A percentile compares a stretch with the other conserved stretches of the same genome.
phyloP scores from a whole-genome alignment of 2,329 filamentous ascomycete genomes.

The Plectosphaerella plurivora region DNA sequence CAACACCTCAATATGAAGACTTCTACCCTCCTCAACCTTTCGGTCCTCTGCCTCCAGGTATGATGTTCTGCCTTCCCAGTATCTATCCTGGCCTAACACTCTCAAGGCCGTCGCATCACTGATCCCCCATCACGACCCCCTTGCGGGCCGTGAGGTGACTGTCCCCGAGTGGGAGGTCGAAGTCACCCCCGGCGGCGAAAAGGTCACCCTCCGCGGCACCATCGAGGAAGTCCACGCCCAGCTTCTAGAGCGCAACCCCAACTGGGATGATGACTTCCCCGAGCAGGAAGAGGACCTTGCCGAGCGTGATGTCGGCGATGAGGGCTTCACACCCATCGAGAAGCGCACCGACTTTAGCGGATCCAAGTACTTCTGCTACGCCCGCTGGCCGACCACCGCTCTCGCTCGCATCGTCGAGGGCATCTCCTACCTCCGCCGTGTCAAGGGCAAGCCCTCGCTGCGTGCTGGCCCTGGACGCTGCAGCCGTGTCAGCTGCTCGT shows the following conservation, averaged over 20 bases:
- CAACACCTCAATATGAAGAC: no score
- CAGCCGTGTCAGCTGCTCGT: slow-evolving; percentile 8
- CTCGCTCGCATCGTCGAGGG: slow-evolving; percentile 1
- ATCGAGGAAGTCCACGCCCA: slow-evolving; percentile 12
- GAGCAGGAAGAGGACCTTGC: not conserved
- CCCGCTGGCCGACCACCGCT: not conserved
- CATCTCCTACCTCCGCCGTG: slow-evolving; percentile 3
- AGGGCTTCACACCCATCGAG: not conserved
- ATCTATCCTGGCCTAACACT: no score
- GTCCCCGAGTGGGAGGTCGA: slow-evolving; percentile 1
- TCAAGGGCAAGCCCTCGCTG: not conserved
- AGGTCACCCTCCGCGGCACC: slow-evolving; percentile 12
- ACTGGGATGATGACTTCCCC: slow-evolving; percentile 12
- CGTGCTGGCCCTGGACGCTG: slow-evolving; percentile 5
- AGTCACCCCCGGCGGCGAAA: slow-evolving; percentile 1
- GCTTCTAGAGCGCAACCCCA: slow-evolving; percentile 11
- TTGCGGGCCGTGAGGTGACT: not conserved
- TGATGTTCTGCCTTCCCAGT: no score
- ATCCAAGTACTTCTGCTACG: not conserved
- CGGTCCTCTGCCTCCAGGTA: no score
- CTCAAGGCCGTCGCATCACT: no score
- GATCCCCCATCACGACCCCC: not conserved
- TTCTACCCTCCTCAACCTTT: no score
- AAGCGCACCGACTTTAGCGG: slow-evolving; percentile 4
- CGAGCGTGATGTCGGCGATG: not conserved